Conservation (phyloP, 495 filamentous ascomycete genomes). For the Xylaria acuta region DNA sequence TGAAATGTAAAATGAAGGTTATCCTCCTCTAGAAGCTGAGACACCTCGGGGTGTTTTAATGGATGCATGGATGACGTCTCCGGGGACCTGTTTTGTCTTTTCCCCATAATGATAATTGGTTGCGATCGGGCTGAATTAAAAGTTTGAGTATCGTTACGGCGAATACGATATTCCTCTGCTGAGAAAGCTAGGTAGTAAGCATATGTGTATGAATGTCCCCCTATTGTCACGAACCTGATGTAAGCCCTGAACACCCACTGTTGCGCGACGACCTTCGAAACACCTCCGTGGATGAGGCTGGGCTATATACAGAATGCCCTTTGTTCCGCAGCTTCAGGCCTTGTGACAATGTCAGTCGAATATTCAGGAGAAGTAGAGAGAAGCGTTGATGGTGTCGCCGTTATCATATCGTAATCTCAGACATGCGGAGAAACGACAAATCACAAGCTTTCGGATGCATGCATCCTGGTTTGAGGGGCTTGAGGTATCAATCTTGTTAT, state of each 20-base stretch:
- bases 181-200: background rate
- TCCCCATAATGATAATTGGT: background rate
- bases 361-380: background rate
- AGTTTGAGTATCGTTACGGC: background rate
- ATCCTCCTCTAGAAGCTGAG: slow-evolving; percentile 41
- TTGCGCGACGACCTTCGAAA: background rate
- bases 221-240: background rate
- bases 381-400: background rate
- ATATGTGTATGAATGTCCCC: background rate
- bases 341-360: background rate
- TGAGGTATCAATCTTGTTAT: background rate
- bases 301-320: background rate
- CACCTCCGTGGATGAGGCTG: too few species aligned
- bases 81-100: background rate
- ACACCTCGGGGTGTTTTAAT: slow-evolving; percentile 47
- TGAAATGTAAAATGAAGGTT: slow-evolving; percentile 36
- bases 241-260: background rate
- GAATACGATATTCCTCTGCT: background rate
- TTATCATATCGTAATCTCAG: background rate
- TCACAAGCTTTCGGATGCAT: background rate
- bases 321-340: background rate
- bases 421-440: slow-evolving; percentile 8
- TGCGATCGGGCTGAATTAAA: background rate
- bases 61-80: slow-evolving; percentile 50
- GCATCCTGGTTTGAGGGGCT: background rate